Evolutionary conservation across 2,329 filamentous ascomycete genomes (phyloP), one percentile per base, ranked within the genome.

Genomic region (Aspergillus persii): DNA sequence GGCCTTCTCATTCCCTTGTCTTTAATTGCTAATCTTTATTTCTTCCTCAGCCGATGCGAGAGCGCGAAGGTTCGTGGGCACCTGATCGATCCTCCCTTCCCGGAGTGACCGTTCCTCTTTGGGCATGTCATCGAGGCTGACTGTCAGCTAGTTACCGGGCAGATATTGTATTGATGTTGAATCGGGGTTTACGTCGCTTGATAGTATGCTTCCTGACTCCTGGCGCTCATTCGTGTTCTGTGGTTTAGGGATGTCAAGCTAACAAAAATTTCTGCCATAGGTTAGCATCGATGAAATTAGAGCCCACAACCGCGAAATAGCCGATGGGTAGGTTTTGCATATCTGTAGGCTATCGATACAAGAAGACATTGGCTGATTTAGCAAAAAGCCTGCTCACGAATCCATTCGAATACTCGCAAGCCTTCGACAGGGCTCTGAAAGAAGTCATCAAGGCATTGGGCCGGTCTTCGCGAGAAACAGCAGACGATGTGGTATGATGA

Each of bases 221-320:
- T 48, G 26, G 49, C 53, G 31, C 36, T 41, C 41, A 12, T 8
- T 5, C 26, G 12, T n/a, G 53, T 15, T 33, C 46, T 53, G 31
- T 30, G 31, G 50, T 57, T 44, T 31, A 46, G n/a, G 26, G 29
- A 49, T 6, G 49, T 53, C 52, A 26, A 36, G 31, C 50, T 56
- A 41, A 56, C 63, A 69, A 57, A 69, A 54, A 49, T 53, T 50
- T 58, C 33, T 46, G 30, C 30, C 53, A 15, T 58, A 79, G 78
- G 89, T 94, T 68, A 91, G 89, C 75, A 86, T 98, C 67, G 94
- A 98, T 76, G 92, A 96, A 76, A 90, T 98, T 64, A 87, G 95
- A 75, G 85, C 91, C 64, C 94, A 97, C 78, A 96, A 89, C 72
- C 77, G 86, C 65, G 91, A 95, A 67, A 84, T 98, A 60, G 91